Percentiles rank a stretch among this genome's conserved stretches.
Evolutionary conservation across 2,329 filamentous ascomycete genomes (phyloP).

Genomic region (Exophiala mesophila): DNA sequence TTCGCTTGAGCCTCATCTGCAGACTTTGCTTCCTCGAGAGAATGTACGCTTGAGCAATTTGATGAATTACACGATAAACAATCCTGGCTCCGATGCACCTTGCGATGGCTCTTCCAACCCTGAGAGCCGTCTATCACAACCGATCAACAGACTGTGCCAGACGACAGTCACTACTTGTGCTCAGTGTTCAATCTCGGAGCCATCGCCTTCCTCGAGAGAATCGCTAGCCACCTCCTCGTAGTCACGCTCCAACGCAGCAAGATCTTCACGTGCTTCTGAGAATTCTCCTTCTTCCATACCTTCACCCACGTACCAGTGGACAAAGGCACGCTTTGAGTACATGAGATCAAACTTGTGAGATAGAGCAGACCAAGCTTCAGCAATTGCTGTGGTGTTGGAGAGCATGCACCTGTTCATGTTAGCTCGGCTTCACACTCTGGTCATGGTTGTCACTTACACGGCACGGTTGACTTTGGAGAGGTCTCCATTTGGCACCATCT

Average conservation of each 20-base stretch:
- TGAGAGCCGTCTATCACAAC: conserved; percentile 2
- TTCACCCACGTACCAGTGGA: conserved; percentile 99
- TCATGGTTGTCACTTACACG: conserved; percentile 62
- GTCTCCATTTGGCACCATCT: conserved; percentile 94
- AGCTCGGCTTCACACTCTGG: conserved; percentile 1
- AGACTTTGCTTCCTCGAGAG: no score
- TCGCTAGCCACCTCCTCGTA: conserved; percentile 98
- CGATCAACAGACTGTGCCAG: neutral
- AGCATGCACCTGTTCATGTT: conserved; percentile 74
- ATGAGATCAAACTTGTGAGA: conserved; percentile 99
- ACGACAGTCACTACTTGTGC: no score
- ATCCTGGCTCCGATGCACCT: conserved; percentile 17
- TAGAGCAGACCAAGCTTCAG: conserved; percentile 94
- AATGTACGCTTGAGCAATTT: no score
- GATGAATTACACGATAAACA: conserved; percentile 6
- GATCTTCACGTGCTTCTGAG: conserved; percentile 96
- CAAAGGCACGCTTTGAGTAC: conserved; percentile 99
- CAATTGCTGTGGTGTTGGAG: conserved; percentile 88
- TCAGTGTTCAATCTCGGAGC: conserved; percentile 88
- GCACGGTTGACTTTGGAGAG: conserved; percentile 97
- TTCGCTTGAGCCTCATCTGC: no score
- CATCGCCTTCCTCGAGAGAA: conserved; percentile 82
- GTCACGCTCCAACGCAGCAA: conserved; percentile 95
- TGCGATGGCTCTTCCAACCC: conserved; percentile 8
- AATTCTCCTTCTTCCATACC: conserved; percentile 99